A percentile compares a stretch with the other conserved stretches of the same genome.
Evolutionary conservation across 257 asterid genomes (phyloP).

Genomic region (Solanum corneliomulleri): DNA sequence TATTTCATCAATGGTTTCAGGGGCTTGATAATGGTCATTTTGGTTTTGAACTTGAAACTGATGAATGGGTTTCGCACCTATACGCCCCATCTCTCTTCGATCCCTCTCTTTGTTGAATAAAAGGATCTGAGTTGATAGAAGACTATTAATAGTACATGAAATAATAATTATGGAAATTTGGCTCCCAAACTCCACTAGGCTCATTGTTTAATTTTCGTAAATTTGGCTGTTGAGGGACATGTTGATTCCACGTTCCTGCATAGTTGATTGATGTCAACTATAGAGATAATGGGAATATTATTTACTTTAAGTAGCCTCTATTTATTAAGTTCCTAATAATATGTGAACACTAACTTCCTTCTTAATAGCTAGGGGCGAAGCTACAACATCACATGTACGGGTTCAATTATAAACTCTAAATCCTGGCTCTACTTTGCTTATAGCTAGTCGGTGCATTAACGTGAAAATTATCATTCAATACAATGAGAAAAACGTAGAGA

Average conservation of each 20-base stretch:
- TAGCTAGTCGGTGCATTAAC: not conserved
- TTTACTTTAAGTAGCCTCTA: not conserved
- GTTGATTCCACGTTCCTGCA: not conserved
- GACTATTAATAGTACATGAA: not conserved
- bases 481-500: not conserved
- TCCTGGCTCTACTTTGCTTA: not conserved
- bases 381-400: not conserved
- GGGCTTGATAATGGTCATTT: not conserved
- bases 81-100: constrained; percentile 10
- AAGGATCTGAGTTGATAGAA: not conserved
- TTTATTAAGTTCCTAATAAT: not conserved
- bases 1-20: constrained; percentile 9
- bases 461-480: not conserved
- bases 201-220: not conserved
- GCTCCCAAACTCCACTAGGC: not conserved
- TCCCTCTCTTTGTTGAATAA: not conserved
- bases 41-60: not conserved
- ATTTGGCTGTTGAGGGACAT: not conserved
- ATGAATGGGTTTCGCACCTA: not conserved
- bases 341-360: not conserved
- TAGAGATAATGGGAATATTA: not conserved
- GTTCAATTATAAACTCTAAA: not conserved
- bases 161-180: not conserved
- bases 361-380: not conserved
- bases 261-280: not conserved